Base-by-base conservation (phyloP, 257 asterid species). In the Lithospermum erythrorhizon region DNA sequence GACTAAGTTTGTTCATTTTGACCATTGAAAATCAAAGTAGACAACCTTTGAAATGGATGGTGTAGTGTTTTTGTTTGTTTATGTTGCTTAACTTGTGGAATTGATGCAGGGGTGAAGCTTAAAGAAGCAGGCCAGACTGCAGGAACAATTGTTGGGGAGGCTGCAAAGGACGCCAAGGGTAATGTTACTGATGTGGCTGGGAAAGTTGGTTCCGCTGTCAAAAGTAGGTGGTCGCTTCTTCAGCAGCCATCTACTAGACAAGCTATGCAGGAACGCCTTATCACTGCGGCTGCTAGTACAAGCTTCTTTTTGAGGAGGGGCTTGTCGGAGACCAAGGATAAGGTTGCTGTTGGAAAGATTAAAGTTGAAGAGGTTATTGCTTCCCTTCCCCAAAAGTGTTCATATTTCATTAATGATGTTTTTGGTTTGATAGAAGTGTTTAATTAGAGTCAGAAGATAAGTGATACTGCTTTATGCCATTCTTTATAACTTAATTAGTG, bases 171-270 rank as follows among this genome's bases (percentile, higher is more conserved):
- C 73, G 90, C 97, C 15, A 90, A 90, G 69, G 97, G 66, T 68
- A 90, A 87, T 65, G 96, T 85, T 61, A 47, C 84, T 45, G 96
- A 83, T 57, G 95, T 77, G 70, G 96, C 94, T 14, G 95, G 64
- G 72, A 90, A 85, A 75, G 88, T 87, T 51, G 97, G 97, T 54
- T 73, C 86, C 3, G 80, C 82, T 23, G 93, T 90, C 77, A 90
- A 85, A 68, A 87, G 88, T 73, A 75, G 82, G 66, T 90, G 96
- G 97, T 84, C 88, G 14, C 62, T 83, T 65, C 67, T 90, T 52
- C 97, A 85, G 77, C 82, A 87, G 83, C 97, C 97, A 62, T 80
- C 97, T 24, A 85, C 96, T 6, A 79, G 88, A 65, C 90, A 87
- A 54, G 95, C 90, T 29, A 80, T 87, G 95, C 95, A 84, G 71